phyloP scores from a whole-genome alignment of 768 basidiomycete genomes.

The Serendipita sp. region DNA sequence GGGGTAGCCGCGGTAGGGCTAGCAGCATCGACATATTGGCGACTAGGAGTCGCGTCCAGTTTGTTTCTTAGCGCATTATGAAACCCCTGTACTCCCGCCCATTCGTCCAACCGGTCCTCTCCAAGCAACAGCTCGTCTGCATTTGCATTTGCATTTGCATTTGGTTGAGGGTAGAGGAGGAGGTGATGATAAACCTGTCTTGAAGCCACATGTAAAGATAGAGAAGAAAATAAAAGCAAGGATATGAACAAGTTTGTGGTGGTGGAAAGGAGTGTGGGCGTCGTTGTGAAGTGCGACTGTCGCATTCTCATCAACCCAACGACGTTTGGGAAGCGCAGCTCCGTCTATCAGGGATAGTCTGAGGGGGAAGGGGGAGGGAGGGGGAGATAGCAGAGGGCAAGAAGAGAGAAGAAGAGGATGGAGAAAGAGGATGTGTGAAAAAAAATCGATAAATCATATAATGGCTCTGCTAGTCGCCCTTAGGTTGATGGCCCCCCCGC shows the following conservation, averaged over 20 bases:
- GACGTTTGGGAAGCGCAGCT: not conserved
- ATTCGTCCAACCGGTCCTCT: not conserved
- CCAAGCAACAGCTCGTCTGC: not conserved
- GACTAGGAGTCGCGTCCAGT: not conserved
- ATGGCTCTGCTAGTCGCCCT: too few species aligned
- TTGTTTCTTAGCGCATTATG: not conserved
- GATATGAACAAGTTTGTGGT: not conserved
- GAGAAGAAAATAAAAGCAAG: not conserved
- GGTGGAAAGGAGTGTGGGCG: not conserved
- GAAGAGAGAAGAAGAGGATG: not conserved
- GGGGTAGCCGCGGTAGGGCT: not conserved
- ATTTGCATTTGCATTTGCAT: not conserved
- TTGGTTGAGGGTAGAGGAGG: not conserved
- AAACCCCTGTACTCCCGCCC: not conserved
- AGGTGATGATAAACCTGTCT: slow-evolving; percentile 1
- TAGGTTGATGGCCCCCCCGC: too few species aligned
- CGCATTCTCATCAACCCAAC: not conserved
- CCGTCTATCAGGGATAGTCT: not conserved
- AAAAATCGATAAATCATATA: too few species aligned
- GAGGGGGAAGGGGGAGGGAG: not conserved
- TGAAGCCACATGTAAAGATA: not conserved
- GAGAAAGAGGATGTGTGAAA: not conserved
- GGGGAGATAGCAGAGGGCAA: not conserved
- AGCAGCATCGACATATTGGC: not conserved
- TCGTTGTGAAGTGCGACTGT: not conserved